These are phyloP conservation scores for Pistacia atlantica DNA, from an alignment of 345 rosid species.

Conservation along the genomic window DNA sequence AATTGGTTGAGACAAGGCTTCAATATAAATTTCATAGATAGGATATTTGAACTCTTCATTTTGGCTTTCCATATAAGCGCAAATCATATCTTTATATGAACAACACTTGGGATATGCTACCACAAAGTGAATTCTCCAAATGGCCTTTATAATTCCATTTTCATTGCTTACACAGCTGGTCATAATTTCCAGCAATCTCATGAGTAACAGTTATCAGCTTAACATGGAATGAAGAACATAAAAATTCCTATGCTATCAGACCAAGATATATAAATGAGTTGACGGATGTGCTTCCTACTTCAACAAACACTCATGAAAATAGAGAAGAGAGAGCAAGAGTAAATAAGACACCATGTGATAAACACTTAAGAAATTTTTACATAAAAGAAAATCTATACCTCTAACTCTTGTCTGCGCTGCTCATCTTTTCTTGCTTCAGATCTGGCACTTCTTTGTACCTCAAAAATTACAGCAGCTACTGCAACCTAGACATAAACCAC, in stretches of 20 bases:
- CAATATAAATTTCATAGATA: not conserved
- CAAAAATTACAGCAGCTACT: constrained; percentile 71
- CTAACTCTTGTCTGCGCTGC: constrained; percentile 54
- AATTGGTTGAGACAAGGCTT: constrained; percentile 1
- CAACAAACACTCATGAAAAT: not conserved
- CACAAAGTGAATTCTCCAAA: not conserved
- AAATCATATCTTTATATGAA: not conserved
- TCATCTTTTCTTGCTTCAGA: constrained; percentile 89
- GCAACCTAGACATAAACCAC: constrained; percentile 55
- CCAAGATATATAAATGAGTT: not conserved
- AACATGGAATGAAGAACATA: not conserved
- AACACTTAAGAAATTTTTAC: too few species aligned
- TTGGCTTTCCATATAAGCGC: not conserved
- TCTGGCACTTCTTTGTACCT: constrained; percentile 80
- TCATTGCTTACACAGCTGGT: not conserved
- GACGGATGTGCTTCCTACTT: not conserved
- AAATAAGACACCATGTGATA: too few species aligned
- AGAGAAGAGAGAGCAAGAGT: too few species aligned
- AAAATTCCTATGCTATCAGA: not conserved
- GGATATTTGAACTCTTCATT: not conserved
- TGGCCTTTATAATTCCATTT: not conserved
- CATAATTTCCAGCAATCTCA: not conserved
- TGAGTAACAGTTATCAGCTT: not conserved
- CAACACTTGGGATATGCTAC: not conserved
- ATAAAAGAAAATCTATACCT: constrained; percentile 30